These are phyloP conservation scores for Lepiota subincarnata DNA, from an alignment of 768 basidiomycete genomes.

Conservation along the genomic window DNA sequence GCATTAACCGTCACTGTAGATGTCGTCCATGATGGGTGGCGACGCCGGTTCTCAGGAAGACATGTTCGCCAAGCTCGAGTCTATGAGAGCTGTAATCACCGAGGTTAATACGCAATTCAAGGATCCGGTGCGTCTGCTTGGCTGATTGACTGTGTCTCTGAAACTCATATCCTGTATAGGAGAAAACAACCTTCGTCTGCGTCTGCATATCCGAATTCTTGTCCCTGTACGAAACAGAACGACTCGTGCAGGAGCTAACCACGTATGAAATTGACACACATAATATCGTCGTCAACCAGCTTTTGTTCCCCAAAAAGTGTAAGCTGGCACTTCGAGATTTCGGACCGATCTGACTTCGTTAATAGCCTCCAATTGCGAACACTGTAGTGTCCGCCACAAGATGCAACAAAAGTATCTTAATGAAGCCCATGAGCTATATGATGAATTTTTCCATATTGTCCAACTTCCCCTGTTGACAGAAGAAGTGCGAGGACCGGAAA, in stretches of 20 bases:
- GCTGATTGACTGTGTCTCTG: background rate
- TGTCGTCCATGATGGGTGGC: slow-evolving; percentile 96
- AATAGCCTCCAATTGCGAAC: slow-evolving; percentile 87
- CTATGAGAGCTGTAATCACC: slow-evolving; percentile 94
- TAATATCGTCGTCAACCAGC: slow-evolving; percentile 97
- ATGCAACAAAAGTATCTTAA: slow-evolving; percentile 99
- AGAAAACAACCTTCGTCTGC: slow-evolving; percentile 98
- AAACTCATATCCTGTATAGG: slow-evolving; percentile 41
- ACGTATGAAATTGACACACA: slow-evolving; percentile 96
- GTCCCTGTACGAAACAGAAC: slow-evolving; percentile 97
- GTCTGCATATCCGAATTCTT: slow-evolving; percentile 99
- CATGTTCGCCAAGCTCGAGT: slow-evolving; percentile 97
- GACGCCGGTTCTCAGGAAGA: slow-evolving; percentile 89
- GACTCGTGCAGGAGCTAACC: slow-evolving; percentile 94
- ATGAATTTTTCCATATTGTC: slow-evolving; percentile 97
- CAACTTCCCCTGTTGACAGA: slow-evolving; percentile 92
- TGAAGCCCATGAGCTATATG: slow-evolving; percentile 96
- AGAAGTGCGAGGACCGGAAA: slow-evolving; percentile 94
- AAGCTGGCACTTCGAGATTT: slow-evolving; percentile 23
- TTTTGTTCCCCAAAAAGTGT: slow-evolving; percentile 91
- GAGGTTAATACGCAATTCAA: slow-evolving; percentile 99
- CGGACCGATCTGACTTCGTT: slow-evolving; percentile 1
- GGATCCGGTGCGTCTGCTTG: slow-evolving; percentile 69
- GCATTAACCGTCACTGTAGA: slow-evolving; percentile 36
- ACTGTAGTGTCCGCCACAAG: slow-evolving; percentile 89